phyloP scores from a whole-genome alignment of 2,329 filamentous ascomycete species.

The Sordariomycetes sp. region DNA sequence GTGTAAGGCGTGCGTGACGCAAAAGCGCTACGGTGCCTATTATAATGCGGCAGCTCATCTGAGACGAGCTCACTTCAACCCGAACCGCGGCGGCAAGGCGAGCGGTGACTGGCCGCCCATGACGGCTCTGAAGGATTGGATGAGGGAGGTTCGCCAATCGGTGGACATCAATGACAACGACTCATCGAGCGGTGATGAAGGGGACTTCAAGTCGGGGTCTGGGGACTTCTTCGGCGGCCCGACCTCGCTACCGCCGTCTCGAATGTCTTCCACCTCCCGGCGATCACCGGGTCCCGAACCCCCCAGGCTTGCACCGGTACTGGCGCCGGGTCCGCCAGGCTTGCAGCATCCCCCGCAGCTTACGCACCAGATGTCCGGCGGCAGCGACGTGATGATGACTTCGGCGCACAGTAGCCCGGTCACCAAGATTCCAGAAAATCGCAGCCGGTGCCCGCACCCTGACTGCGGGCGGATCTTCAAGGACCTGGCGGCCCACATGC shows the following conservation, averaged over 20 bases:
- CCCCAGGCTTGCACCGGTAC: background rate
- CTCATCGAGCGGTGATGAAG: constrained; percentile 37
- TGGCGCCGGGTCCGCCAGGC: constrained; percentile 1
- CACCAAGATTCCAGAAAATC: constrained; percentile 21
- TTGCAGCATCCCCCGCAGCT: background rate
- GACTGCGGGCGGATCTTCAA: constrained; percentile 48
- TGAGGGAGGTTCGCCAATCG: constrained; percentile 42
- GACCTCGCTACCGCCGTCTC: constrained; percentile 6
- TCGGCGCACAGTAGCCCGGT: constrained; percentile 13
- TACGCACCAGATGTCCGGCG: background rate
- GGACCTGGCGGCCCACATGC: constrained; percentile 74
- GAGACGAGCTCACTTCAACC: constrained; percentile 42
- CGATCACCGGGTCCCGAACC: background rate
- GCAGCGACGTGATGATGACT: background rate
- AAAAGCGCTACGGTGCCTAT: constrained; percentile 44
- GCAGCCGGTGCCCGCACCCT: constrained; percentile 39
- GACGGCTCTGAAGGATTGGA: constrained; percentile 45
- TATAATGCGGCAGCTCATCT: constrained; percentile 47
- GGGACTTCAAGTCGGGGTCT: constrained; percentile 11
- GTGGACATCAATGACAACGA: constrained; percentile 29
- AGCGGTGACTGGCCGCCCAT: constrained; percentile 47
- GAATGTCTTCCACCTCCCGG: background rate
- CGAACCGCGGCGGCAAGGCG: constrained; percentile 39
- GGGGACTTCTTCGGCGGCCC: constrained; percentile 1
- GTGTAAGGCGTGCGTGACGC: constrained; percentile 42